phyloP scores from a whole-genome alignment of 768 basidiomycete genomes.

The Suillus placidus region DNA sequence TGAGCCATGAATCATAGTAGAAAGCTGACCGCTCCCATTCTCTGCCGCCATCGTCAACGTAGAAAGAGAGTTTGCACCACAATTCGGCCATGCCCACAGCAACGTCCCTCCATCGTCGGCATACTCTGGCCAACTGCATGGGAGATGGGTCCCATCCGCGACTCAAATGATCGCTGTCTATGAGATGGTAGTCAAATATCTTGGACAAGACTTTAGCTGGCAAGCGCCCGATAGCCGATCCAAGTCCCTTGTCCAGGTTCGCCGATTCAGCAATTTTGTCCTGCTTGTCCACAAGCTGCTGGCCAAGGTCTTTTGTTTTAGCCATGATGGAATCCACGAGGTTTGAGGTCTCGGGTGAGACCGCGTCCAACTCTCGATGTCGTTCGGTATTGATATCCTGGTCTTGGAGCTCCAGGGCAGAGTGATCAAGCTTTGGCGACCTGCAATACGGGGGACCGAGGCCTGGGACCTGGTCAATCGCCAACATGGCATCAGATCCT shows the following conservation, averaged over 20 bases:
- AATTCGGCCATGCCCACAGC: not conserved
- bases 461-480: not conserved
- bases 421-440: not conserved
- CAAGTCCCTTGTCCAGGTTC: not conserved
- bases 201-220: not conserved
- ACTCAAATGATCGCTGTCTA: not conserved
- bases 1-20: not conserved
- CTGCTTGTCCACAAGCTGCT: not conserved
- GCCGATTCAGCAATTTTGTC: not conserved
- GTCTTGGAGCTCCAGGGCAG: not conserved
- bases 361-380: not conserved
- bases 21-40: not conserved
- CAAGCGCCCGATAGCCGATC: not conserved
- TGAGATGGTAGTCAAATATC: not conserved
- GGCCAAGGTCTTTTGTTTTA: not conserved
- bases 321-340: not conserved
- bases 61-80: not conserved
- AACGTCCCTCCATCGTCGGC: not conserved
- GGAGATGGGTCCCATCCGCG: not conserved
- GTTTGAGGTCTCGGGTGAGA: not conserved
- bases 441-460: not conserved
- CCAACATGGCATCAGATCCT: not conserved
- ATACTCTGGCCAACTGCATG: not conserved
- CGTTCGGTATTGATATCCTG: not conserved
- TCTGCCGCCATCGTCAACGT: not conserved